phyloP scores from a whole-genome alignment of 2,329 filamentous ascomycete genomes.

The Didymella keratinophila region DNA sequence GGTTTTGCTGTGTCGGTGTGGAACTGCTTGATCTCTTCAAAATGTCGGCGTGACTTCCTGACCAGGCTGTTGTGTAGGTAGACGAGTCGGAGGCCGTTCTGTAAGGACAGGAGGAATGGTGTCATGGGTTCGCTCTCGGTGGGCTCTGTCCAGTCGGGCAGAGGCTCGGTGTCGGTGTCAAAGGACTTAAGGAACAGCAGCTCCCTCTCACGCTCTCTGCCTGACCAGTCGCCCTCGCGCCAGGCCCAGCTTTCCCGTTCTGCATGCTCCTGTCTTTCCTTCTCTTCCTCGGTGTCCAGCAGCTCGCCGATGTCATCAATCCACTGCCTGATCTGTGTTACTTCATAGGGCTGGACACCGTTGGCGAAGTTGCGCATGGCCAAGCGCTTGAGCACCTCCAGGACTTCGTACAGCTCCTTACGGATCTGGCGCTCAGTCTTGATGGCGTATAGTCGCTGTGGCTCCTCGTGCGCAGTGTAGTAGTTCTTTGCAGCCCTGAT shows the following conservation, averaged over 20 bases:
- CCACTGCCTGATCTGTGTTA: constrained; percentile 79
- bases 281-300: constrained; percentile 76
- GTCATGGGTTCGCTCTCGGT: constrained; percentile 68
- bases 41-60: constrained; percentile 81
- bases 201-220: constrained; percentile 80
- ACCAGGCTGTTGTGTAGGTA: constrained; percentile 90
- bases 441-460: constrained; percentile 83
- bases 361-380: constrained; percentile 85
- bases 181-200: constrained; percentile 82
- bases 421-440: constrained; percentile 87
- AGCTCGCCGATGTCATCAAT: constrained; percentile 79
- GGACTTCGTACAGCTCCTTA: constrained; percentile 80
- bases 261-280: constrained; percentile 75
- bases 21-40: constrained; percentile 86
- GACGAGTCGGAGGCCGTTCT: constrained; percentile 81
- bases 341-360: constrained; percentile 81
- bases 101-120: constrained; percentile 75
- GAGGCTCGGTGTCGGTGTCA: constrained; percentile 62
- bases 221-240: constrained; percentile 76
- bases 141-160: constrained; percentile 72
- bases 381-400: constrained; percentile 92
- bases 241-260: constrained; percentile 81
- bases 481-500: constrained; percentile 96
- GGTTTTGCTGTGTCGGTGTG: constrained; percentile 95
- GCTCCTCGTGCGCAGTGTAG: constrained; percentile 90